These are phyloP conservation scores for Phylloporus rhodoxanthus DNA, from an alignment of 768 basidiomycete species.

Conservation along the genomic window DNA sequence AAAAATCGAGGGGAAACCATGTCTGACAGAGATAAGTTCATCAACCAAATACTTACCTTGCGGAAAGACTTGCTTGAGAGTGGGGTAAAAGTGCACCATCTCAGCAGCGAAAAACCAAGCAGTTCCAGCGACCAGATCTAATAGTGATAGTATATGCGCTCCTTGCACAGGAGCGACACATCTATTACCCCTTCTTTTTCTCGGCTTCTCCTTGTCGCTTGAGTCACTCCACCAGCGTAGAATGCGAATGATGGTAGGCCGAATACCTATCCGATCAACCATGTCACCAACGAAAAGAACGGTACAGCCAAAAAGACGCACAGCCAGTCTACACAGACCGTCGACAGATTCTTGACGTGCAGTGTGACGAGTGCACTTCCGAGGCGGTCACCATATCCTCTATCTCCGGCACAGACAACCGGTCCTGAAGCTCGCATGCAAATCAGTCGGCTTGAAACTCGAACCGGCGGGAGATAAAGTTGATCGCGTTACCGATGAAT, in stretches of 20 bases:
- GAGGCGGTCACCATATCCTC: conserved; percentile 78
- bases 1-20: no score
- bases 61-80: no score
- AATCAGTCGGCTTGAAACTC: conserved; percentile 93
- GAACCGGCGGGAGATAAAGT: conserved; percentile 77
- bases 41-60: no score
- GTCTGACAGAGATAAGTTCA: no score
- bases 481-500: conserved; percentile 65
- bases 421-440: conserved; percentile 65
- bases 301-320: no score
- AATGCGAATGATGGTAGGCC: conserved; percentile 94
- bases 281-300: not conserved
- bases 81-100: not conserved
- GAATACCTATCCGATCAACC: conserved; percentile 56
- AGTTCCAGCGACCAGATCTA: not conserved
- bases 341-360: conserved; percentile 89
- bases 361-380: conserved; percentile 77
- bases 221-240: conserved; percentile 86
- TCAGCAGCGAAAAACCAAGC: not conserved
- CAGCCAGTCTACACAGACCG: conserved; percentile 93
- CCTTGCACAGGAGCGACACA: no score
- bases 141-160: not conserved
- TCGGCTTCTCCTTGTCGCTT: conserved; percentile 52
- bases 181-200: conserved; percentile 26
- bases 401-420: conserved; percentile 46